phyloP scores from a whole-genome alignment of 2,329 filamentous ascomycete species.

The Elsinoe australis region DNA sequence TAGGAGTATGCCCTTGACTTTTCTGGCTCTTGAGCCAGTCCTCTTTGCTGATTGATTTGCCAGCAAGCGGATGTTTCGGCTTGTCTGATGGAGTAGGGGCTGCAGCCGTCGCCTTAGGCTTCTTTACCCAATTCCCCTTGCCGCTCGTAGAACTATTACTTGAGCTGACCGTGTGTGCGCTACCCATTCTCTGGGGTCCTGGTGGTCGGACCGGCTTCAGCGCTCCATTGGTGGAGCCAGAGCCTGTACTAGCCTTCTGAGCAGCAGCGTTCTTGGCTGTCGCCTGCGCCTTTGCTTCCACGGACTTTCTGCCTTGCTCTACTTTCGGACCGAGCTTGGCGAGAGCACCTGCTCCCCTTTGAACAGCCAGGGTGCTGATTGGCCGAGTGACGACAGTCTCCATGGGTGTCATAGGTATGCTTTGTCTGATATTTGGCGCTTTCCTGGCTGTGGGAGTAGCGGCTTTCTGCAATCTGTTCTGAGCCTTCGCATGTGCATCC shows the following conservation, averaged over 20 bases:
- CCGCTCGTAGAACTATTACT: neutral
- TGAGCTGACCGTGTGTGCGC: conserved; percentile 9
- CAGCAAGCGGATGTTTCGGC: conserved; percentile 13
- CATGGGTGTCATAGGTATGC: conserved; percentile 29
- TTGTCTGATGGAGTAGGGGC: neutral
- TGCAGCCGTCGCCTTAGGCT: neutral
- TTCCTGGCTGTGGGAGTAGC: conserved; percentile 18
- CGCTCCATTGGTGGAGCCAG: neutral
- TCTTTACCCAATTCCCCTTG: neutral
- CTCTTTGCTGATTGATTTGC: conserved; percentile 15
- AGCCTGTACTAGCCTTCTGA: conserved; percentile 21
- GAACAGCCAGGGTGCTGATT: conserved; percentile 29
- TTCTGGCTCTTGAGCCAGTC: no score
- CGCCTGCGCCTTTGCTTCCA: conserved; percentile 21
- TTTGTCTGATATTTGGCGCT: conserved; percentile 23
- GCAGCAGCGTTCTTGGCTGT: conserved; percentile 24
- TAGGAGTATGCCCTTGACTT: conserved; percentile 7
- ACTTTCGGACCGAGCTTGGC: conserved; percentile 16
- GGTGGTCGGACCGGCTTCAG: neutral
- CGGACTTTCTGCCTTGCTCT: conserved; percentile 14
- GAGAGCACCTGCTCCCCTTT: conserved; percentile 19
- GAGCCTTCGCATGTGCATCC: conserved; percentile 20
- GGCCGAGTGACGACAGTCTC: conserved; percentile 31
- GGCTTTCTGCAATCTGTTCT: conserved; percentile 23
- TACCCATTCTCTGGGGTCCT: conserved; percentile 1